Evolutionary conservation across 139 green algal genomes (phyloP), one percentile per base, ranked within the genome.

Genomic region (Volvox reticuliferus): DNA sequence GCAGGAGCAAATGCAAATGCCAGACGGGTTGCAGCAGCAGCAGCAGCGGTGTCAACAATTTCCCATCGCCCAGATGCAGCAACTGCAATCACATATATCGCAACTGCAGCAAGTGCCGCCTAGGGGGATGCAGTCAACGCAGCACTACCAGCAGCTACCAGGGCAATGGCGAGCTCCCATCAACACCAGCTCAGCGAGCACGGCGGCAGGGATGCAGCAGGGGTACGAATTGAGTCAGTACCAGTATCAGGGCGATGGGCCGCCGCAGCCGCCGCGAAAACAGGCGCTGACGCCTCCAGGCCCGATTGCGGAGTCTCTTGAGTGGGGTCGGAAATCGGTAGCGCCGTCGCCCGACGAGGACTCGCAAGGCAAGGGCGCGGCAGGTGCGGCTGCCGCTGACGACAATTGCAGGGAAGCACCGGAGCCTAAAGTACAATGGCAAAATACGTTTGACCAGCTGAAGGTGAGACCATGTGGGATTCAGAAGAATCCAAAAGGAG

Each of bases 391-490:
- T 24, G 79, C 21, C 79, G 79, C 6, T 18, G 55, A 3, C 12
- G 44, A 73, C 2, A 3, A 71, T 37, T 17, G 21, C 78, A 1
- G 20, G 71, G 71, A 75, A 12, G 67, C 77, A 5, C 14, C 77
- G 32, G 33, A 28, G 77, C 24, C 18, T n/a, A 13, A 89, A 24
- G 67, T 35, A 35, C 84, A 89, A 0, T 89, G 84, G 84, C 84
- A 89, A 26, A 89, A 81, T 26, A 89, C 84, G 0, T 89, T 89
- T 19, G 68, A 89, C 12, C 84, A 89, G 28, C 68, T 89, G 2
- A 89, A 89, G 84, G 84, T 89, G 24, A 73, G 21, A 28, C 16
- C 62, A 73, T 5, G 65, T 14, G 9, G 44, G 44, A 55, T 55
- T 14, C 5, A 55, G 44, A 55, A 55, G 44, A 9, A 55, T 55